These are phyloP conservation scores for Talaromyces sp. DNA, from an alignment of 2,329 filamentous ascomycete species.

Conservation along the genomic window DNA sequence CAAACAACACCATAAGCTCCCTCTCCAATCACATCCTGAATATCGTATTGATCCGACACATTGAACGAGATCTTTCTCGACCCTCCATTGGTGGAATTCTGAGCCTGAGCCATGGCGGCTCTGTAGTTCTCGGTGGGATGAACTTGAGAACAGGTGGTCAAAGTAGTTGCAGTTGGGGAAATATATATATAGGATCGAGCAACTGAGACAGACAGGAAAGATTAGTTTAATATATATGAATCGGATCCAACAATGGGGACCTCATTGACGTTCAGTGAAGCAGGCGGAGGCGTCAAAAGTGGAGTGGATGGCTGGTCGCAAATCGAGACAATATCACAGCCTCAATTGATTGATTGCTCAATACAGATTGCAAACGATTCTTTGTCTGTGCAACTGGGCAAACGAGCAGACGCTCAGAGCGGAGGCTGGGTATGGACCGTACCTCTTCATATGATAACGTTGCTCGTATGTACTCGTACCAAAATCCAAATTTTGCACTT, in stretches of 20 bases:
- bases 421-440: background rate
- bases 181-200: background rate
- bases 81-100: slow-evolving; percentile 49
- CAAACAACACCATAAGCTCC: slow-evolving; percentile 98
- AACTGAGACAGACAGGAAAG: background rate
- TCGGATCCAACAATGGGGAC: slow-evolving; percentile 1
- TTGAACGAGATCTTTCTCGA: slow-evolving; percentile 98
- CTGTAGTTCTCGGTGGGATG: slow-evolving; percentile 4
- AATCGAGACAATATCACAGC: background rate
- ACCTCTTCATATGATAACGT: background rate
- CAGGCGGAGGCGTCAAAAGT: background rate
- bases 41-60: slow-evolving; percentile 98
- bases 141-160: background rate
- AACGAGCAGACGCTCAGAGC: background rate
- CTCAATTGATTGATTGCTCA: background rate
- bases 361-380: background rate
- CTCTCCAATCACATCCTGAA: slow-evolving; percentile 98
- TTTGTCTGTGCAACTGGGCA: background rate
- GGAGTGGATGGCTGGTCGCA: background rate
- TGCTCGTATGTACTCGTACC: background rate
- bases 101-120: slow-evolving; percentile 40
- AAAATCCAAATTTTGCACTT: background rate
- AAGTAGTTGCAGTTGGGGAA: background rate
- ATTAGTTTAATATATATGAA: slow-evolving; percentile 6
- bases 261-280: background rate